Conservation (phyloP, 208 protist genomes). For the Crithidia fasciculata region DNA sequence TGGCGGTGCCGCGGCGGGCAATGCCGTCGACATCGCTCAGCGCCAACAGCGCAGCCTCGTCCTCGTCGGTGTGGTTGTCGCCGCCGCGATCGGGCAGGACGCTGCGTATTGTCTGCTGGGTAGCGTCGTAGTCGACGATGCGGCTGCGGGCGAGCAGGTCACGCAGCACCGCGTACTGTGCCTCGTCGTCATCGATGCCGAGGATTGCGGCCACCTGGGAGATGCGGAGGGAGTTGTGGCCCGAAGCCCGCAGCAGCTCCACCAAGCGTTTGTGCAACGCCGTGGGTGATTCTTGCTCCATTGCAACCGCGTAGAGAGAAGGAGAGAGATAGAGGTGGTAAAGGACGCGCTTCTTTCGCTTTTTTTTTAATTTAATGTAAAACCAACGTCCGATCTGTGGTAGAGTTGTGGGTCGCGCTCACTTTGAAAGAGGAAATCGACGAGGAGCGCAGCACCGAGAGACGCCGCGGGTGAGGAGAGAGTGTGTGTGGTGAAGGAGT, state of each 20-base stretch:
- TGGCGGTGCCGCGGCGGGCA: background rate
- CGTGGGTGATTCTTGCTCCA: constrained; percentile 45
- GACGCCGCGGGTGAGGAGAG: too few species aligned
- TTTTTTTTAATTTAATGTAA: too few species aligned
- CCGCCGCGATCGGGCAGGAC: constrained; percentile 15
- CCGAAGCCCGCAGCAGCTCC: constrained; percentile 44
- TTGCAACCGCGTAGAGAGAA: background rate
- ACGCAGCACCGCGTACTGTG: constrained; percentile 12
- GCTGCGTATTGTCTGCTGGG: constrained; percentile 23
- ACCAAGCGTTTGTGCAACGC: constrained; percentile 44
- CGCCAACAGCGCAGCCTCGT: constrained; percentile 22
- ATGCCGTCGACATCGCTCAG: constrained; percentile 24
- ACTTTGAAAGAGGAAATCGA: too few species aligned
- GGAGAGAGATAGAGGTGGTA: background rate
- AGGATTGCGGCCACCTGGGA: constrained; percentile 59
- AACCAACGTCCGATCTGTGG: too few species aligned
- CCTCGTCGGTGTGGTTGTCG: constrained; percentile 24
- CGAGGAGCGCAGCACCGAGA: too few species aligned
- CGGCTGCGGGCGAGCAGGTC: constrained; percentile 27
- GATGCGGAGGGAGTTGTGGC: constrained; percentile 37
- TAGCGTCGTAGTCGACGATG: constrained; percentile 24
- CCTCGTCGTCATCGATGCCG: constrained; percentile 28
- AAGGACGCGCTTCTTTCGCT: background rate
- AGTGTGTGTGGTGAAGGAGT: too few species aligned
- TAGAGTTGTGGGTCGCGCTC: too few species aligned